Conservation (phyloP, 805 yeast genomes). For the Hanseniaspora valbyensis region DNA sequence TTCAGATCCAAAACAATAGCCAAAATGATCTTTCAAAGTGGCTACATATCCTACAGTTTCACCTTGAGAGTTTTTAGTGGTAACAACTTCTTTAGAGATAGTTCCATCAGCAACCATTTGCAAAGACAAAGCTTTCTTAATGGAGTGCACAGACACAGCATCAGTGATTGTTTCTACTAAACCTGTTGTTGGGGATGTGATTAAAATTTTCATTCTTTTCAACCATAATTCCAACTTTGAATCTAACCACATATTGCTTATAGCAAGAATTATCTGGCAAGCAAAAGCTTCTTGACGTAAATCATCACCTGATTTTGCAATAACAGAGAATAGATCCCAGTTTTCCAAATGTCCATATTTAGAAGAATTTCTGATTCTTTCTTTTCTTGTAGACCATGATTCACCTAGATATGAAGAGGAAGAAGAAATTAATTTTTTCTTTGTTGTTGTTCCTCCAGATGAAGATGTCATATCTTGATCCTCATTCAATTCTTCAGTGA, state of each 20-base stretch:
- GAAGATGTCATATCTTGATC: neutral
- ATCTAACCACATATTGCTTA: conserved; percentile 72
- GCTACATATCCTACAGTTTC: conserved; percentile 56
- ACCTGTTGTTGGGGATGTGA: conserved; percentile 84
- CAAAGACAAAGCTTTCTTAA: conserved; percentile 81
- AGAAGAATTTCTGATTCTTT: conserved; percentile 66
- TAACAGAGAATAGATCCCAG: conserved; percentile 93
- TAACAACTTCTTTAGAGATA: neutral
- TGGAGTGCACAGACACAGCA: conserved; percentile 86
- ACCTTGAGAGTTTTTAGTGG: conserved; percentile 33
- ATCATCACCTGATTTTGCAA: conserved; percentile 93
- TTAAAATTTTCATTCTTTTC: conserved; percentile 79
- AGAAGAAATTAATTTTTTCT: too few relatives aligned
- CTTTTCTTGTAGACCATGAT: conserved; percentile 80
- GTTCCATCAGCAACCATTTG: conserved; percentile 49
- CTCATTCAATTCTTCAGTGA: conserved; percentile 18
- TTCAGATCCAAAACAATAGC: conserved; percentile 59
- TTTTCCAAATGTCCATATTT: conserved; percentile 75
- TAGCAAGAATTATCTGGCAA: conserved; percentile 80
- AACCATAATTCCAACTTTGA: conserved; percentile 74
- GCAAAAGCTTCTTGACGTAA: conserved; percentile 96
- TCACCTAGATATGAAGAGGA: conserved; percentile 62
- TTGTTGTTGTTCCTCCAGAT: conserved; percentile 10
- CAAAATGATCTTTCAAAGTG: conserved; percentile 68
- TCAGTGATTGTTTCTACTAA: conserved; percentile 92